These are phyloP conservation scores for Geoglossum cookeanum DNA, from an alignment of 2,329 filamentous ascomycete species.

Conservation along the genomic window DNA sequence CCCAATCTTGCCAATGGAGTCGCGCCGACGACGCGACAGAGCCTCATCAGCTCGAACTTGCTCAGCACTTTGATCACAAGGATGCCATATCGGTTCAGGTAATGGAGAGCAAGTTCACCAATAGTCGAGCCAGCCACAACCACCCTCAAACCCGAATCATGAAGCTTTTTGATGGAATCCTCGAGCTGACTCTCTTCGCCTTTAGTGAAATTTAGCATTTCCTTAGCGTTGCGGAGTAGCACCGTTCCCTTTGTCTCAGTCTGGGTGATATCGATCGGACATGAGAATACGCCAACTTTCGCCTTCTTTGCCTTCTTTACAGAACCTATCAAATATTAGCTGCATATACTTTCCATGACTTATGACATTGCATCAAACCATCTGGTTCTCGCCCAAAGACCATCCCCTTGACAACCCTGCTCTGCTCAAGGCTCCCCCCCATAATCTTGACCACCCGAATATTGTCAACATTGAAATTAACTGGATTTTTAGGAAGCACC, in stretches of 20 bases:
- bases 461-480: slow-evolving; percentile 97
- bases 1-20: slow-evolving; percentile 90
- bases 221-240: slow-evolving; percentile 86
- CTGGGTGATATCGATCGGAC: slow-evolving; percentile 84
- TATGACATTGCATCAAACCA: slow-evolving; percentile 26
- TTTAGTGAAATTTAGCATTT: slow-evolving; percentile 97
- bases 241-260: slow-evolving; percentile 99
- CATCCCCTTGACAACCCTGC: slow-evolving; percentile 91
- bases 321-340: slow-evolving; percentile 16
- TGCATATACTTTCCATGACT: background rate
- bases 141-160: slow-evolving; percentile 83
- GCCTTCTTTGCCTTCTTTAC: slow-evolving; percentile 83
- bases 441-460: slow-evolving; percentile 99
- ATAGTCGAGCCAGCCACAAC: slow-evolving; percentile 85
- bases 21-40: slow-evolving; percentile 91
- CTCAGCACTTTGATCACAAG: slow-evolving; percentile 91
- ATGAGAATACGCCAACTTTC: slow-evolving; percentile 94
- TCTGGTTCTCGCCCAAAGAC: slow-evolving; percentile 95
- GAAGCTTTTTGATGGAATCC: slow-evolving; percentile 77
- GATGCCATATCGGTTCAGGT: slow-evolving; percentile 93
- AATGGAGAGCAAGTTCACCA: slow-evolving; percentile 89
- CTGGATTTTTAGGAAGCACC: slow-evolving; percentile 85
- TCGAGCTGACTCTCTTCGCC: slow-evolving; percentile 90
- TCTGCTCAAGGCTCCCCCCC: slow-evolving; percentile 89
- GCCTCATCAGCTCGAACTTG: slow-evolving; percentile 88